These are phyloP conservation scores for Paramecium tetraurelia DNA, from an alignment of 73 alveolate genomes.

Conservation along the genomic window DNA sequence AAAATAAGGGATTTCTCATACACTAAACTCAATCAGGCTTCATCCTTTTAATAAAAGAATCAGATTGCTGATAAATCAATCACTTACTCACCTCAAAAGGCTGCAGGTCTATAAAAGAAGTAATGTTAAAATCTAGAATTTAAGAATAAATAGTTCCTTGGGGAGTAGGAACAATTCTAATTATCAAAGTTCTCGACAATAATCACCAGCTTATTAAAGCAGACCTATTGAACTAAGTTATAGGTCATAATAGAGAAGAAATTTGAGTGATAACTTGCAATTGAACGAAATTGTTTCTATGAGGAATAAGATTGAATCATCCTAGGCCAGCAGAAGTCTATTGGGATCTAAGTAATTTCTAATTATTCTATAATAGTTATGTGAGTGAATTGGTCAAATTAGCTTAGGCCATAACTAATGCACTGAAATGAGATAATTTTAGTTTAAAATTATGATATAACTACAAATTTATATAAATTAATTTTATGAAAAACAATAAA, in stretches of 20 bases:
- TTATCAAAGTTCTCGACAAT: neutral
- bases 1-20: slow-evolving; percentile 41
- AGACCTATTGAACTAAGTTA: neutral
- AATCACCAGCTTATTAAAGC: neutral
- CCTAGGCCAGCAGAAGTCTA: neutral
- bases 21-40: neutral
- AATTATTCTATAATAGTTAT: neutral
- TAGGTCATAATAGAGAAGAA: neutral
- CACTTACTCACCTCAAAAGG: neutral
- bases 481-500: neutral
- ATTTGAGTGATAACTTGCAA: neutral
- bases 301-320: slow-evolving; percentile 10
- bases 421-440: neutral
- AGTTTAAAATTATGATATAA: neutral
- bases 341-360: neutral
- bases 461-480: neutral
- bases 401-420: slow-evolving; percentile 22
- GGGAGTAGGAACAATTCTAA: neutral
- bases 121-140: neutral
- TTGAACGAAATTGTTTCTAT: slow-evolving; percentile 7
- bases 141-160: neutral
- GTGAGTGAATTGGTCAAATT: slow-evolving; percentile 17
- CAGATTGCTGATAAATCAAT: neutral
- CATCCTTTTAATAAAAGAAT: neutral
- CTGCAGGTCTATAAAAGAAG: neutral